Base-by-base conservation (phyloP, 2,329 filamentous ascomycete genomes). In the Trichoderma asperellum region DNA sequence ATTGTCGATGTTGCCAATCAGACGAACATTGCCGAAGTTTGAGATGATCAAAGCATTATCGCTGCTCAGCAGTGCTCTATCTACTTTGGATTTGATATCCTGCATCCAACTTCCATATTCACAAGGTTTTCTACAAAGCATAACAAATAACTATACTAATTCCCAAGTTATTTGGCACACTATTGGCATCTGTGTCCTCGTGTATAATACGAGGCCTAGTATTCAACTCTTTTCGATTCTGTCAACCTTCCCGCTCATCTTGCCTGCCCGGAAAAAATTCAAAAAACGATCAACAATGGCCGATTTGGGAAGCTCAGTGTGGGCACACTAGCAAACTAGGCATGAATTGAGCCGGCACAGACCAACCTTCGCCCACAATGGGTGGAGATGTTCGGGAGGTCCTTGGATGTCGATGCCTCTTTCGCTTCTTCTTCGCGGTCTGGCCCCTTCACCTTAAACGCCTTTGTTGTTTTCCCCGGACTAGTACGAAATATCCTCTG, bases 321-420 rank as follows among this genome's bases (percentile, higher is more conserved):
- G n/a, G 62, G 43, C 27, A 65, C 24, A 37, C 52, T 49, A 49
- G 47, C 35, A 37, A 37, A 37, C 35, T 49, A 49, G n/a, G 14
- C 24, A 55, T 55, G 52, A 55, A 32, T 40, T 59, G 56, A 59
- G 56, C 34, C 14, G 56, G 43, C 56, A 67, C 43, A 60, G 64
- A 29, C 5, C 34, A 37, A 43, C 18, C 5, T 49, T 57, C 40
- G 53, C 29, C 63, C 53, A 66, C 63, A 57, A 27, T n/a, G 16
- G 57, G 63, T 58, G 53, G 53, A 35, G 64, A 37, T 37, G 32
- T n/a, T 12, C 8, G 32, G 47, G 29, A 52, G 32, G 21, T 32
- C 43, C 32, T 40, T 52, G 21, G 56, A 52, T 60, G 56, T 27
- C 29, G 32, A 21, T 47, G 43, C 34, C 24, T 53, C 29, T 35